Evolutionary conservation across 768 basidiomycete genomes (phyloP), one percentile per base, ranked within the genome.

Genomic region (Agaricus sinodeliciosus): DNA sequence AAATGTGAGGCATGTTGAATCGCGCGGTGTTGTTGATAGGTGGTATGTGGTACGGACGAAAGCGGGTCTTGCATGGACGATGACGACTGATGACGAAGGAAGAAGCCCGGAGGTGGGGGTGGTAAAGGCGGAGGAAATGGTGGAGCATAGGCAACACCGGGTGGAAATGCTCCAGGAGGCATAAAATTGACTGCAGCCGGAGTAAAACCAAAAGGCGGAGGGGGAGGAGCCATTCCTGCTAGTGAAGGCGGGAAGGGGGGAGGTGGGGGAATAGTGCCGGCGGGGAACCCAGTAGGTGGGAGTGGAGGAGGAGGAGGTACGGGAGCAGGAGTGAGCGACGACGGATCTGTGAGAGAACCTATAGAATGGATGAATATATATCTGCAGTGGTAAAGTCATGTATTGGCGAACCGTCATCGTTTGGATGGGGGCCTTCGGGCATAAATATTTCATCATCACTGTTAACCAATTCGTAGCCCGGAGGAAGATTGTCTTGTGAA

Each of bases 371-470:
- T 48, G 48, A 28, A 18, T 31, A 43, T 13, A 9, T 12, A 31
- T 7, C 31, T 7, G 31, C 18, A 18, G 11, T 26, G 9, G 39
- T 41, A 16, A 34, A 36, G 39, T 19, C 42, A 12, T 4, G 26
- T 48, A 22, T 25, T 37, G 43, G 58, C 36, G 9, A 48, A 48
- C 18, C 54, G 66, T 63, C 55, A 45, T 60, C 42, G 56, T 48
- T 55, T 2, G 81, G 80, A 40, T 87, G 87, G 36, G 85, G 88
- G 2, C 85, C 92, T 48, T 85, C 86, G 11, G 94, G 94, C 85
- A 95, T 87, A 11, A 80, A 81, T 39, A 95, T 94, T 55, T 92
- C 92, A 58, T 93, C 90, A 54, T 90, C 91, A 47, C 78, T 81
- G 36, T 75, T 75, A 1, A 76, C 75, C 34, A 71, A 65, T 39